A percentile compares a stretch with the other conserved stretches of the same genome.
These are phyloP conservation scores for Selaginella tamariscina DNA, from an alignment of 75 land plant species.

Conservation along the genomic window DNA sequence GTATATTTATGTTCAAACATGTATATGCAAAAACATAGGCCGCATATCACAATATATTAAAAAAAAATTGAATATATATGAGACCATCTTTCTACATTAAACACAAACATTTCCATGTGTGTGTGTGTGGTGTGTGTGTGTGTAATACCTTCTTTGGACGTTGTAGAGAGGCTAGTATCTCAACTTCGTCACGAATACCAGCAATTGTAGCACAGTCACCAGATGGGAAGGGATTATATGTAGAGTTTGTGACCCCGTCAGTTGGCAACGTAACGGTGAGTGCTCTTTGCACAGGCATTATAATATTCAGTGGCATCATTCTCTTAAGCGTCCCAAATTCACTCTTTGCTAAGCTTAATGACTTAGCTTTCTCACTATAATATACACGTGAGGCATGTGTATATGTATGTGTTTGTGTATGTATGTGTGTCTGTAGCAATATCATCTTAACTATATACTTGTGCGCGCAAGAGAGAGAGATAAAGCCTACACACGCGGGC, in stretches of 20 bases:
- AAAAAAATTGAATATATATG: no score
- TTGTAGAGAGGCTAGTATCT: slow-evolving; percentile 91
- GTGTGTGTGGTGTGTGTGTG: neutral
- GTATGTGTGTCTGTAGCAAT: no score
- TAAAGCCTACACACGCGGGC: no score
- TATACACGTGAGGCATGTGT: no score
- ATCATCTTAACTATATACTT: no score
- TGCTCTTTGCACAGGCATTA: slow-evolving; percentile 94
- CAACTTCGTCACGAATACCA: slow-evolving; percentile 91
- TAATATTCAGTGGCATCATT: slow-evolving; percentile 93
- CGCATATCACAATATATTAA: no score
- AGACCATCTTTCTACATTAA: no score
- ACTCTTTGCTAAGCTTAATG: slow-evolving; percentile 45
- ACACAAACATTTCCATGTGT: neutral
- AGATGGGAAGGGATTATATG: slow-evolving; percentile 53
- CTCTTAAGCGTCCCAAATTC: slow-evolving; percentile 87
- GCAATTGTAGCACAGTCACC: slow-evolving; percentile 63
- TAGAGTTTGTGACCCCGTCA: slow-evolving; percentile 40
- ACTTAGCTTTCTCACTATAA: slow-evolving; percentile 52
- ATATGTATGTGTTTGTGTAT: no score
- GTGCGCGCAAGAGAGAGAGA: no score
- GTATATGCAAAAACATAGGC: no score
- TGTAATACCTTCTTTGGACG: slow-evolving; percentile 72
- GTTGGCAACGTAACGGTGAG: slow-evolving; percentile 75
- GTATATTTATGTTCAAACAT: no score